Evolutionary conservation across 768 basidiomycete species (phyloP), one percentile per base, ranked within the genome.

Genomic region (Asterophora lycoperdoides): DNA sequence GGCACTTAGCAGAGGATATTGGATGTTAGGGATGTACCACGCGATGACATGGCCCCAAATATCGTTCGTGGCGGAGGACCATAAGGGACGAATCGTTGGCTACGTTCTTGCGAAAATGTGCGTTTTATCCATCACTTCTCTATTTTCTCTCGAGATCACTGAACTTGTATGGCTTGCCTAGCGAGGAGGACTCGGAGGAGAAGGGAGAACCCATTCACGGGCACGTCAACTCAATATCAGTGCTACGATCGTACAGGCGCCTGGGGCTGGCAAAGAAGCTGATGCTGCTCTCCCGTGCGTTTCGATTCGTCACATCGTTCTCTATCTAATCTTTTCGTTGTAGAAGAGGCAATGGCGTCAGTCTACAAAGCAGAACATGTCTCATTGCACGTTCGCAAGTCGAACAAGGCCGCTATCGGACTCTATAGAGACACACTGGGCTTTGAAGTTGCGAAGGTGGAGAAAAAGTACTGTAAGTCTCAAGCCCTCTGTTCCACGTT

Each of bases 81-180:
- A 82, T 59, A 84, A 89, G 60, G 93, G 93, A 1, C 76, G 88
- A 48, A 85, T 97, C 47, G 91, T 97, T 1, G 93, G 93, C 26
- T 97, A 97, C 64, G 93, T 95, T 30, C 71, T 97, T n/a, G 92
- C 89, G 2, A 94, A 94, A 67, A 95, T 96, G 93, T 95, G 53
- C 39, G 80, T 70, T 1, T 8, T 2, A 3, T 6, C 23, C 23
- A 7, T 23, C 33, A 28, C 35, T 44, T 17, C 2, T 49, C 20
- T 29, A 1, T 19, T 23, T n/a, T 35, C 17, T 47, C 26, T 15
- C 17, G 52, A 20, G 23, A 23, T 6, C 23, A 23, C 23, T 23
- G 23, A 23, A 23, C 3, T 23, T 6, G 15, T 8, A 20, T 13
- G 2, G 1, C 20, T 14, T 20, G 7, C 17, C n/a, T 35, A 70